A percentile compares a stretch with the other conserved stretches of the same genome.
Conservation (phyloP, 202 grass and related monocot genomes). For the Cymbopogon flexuosus region DNA sequence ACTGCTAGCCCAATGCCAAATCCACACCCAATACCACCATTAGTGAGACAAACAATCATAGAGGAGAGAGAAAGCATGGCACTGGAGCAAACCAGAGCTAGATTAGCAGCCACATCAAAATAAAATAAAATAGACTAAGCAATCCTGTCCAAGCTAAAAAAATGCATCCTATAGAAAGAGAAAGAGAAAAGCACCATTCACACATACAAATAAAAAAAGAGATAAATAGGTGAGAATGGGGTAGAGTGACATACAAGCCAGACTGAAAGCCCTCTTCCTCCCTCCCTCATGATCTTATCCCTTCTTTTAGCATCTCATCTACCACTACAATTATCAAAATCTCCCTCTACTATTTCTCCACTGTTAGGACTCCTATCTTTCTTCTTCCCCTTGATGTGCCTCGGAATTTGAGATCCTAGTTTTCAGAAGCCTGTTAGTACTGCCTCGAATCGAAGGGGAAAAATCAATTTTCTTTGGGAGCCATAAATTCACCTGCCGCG, state of each 20-base stretch:
- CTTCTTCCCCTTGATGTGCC: background rate
- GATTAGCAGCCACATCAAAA: constrained; percentile 8
- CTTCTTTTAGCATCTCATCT: constrained; percentile 13
- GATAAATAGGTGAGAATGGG: background rate
- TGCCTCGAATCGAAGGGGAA: background rate
- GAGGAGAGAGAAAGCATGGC: constrained; percentile 41
- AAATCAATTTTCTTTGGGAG: background rate
- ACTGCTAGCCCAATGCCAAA: constrained; percentile 17
- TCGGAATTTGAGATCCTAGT: background rate
- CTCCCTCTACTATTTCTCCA: background rate
- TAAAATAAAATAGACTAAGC: background rate
- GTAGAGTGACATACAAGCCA: constrained; percentile 32
- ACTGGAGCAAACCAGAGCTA: background rate
- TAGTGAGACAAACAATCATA: constrained; percentile 37
- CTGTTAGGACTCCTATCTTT: background rate
- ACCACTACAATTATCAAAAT: background rate
- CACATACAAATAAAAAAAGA: background rate
- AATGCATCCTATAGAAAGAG: background rate
- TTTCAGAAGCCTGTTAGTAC: background rate
- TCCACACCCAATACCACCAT: constrained; percentile 8
- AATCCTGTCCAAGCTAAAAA: background rate
- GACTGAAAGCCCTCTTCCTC: constrained; percentile 9
- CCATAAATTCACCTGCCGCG: constrained; percentile 15
- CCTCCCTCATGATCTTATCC: background rate
- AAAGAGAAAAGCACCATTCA: background rate